Percentiles rank a stretch among this genome's conserved stretches.
phyloP scores from a whole-genome alignment of 768 basidiomycete species.

The Serendipita indica region DNA sequence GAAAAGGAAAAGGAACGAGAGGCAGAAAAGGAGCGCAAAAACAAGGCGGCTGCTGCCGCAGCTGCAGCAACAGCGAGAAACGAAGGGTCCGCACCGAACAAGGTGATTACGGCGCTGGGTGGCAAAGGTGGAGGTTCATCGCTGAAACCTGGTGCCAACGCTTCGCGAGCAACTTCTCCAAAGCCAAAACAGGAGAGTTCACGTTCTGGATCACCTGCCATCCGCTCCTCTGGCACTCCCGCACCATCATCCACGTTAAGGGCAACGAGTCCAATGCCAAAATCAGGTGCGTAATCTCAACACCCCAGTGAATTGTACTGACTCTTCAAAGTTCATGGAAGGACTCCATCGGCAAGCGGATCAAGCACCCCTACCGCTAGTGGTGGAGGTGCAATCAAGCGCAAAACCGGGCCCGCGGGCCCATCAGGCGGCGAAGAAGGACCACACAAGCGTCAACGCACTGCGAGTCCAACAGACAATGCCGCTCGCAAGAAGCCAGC shows the following conservation, averaged over 20 bases:
- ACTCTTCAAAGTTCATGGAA: neutral
- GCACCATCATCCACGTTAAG: neutral
- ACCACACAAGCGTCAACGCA: neutral
- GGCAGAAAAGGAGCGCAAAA: constrained; percentile 1
- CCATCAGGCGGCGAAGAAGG: neutral
- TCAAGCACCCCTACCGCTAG: neutral
- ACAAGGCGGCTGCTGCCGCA: too few species aligned
- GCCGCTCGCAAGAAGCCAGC: neutral
- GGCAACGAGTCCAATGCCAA: neutral
- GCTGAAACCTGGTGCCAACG: neutral
- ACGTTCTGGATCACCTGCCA: neutral
- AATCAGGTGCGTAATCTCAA: neutral
- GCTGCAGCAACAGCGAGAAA: too few species aligned
- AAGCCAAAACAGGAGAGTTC: neutral
- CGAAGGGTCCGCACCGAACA: neutral
- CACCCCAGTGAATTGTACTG: neutral
- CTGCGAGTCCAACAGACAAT: constrained; percentile 1
- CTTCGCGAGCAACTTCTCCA: neutral
- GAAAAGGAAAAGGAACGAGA: constrained; percentile 43
- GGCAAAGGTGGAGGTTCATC: neutral
- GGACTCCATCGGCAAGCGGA: constrained; percentile 1
- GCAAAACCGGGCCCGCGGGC: neutral
- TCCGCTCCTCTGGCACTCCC: neutral
- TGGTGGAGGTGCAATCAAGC: neutral
- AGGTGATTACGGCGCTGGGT: neutral